Conservation (phyloP, 208 protist species). For the Phytomonas sp. region DNA sequence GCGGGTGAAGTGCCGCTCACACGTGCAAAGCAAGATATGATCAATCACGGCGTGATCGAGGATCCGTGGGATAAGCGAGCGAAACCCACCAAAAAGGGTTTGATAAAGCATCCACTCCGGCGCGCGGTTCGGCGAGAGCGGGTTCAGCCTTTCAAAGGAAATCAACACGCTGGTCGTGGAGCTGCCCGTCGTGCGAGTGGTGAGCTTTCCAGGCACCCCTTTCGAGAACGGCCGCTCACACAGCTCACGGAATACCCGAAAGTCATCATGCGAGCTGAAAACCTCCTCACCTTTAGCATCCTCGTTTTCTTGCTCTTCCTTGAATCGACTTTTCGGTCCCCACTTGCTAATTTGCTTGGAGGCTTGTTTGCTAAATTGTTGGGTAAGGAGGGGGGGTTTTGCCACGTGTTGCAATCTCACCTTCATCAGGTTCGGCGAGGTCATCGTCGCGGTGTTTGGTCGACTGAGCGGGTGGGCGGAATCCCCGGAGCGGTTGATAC, state of each 20-base stretch:
- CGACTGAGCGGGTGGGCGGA: not conserved
- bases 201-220: not conserved
- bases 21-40: conserved; percentile 67
- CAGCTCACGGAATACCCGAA: conserved; percentile 59
- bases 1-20: conserved; percentile 67
- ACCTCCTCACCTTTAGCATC: conserved; percentile 12
- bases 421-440: not conserved
- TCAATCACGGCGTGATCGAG: conserved; percentile 78
- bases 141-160: conserved; percentile 70
- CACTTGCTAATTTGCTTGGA: conserved; percentile 24
- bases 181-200: conserved; percentile 30
- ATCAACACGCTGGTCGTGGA: conserved; percentile 66
- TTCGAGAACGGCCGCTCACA: conserved; percentile 20
- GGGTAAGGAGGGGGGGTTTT: not conserved
- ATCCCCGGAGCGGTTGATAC: not conserved
- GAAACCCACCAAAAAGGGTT: conserved; percentile 64
- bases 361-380: not conserved
- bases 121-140: conserved; percentile 73
- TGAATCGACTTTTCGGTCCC: conserved; percentile 35
- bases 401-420: too few species aligned
- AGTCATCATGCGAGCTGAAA: conserved; percentile 34
- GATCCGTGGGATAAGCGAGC: conserved; percentile 67
- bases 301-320: conserved; percentile 7
- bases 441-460: not conserved
- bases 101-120: conserved; percentile 84